Evolutionary conservation across 1,139 yeast species (phyloP).

Genomic region (Nematodospora anomalae): DNA sequence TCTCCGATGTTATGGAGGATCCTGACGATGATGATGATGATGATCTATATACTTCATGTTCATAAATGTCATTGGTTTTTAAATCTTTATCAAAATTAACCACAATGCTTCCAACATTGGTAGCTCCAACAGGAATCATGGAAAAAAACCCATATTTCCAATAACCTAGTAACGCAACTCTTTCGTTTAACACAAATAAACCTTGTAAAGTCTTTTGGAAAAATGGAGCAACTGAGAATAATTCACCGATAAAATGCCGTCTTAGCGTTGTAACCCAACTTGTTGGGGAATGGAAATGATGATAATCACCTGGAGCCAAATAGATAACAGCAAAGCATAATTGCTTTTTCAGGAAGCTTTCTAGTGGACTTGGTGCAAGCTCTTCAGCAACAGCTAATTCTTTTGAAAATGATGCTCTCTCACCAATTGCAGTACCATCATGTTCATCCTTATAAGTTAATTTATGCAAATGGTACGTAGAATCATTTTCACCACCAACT

Average conservation of each 20-base stretch:
- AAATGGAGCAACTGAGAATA: constrained; percentile 95
- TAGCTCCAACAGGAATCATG: constrained; percentile 99
- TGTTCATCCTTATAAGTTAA: constrained; percentile 61
- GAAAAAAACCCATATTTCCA: constrained; percentile 98
- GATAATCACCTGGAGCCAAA: constrained; percentile 98
- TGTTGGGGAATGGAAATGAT: constrained; percentile 93
- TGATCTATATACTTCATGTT: constrained; percentile 48
- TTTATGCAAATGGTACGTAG: constrained; percentile 40
- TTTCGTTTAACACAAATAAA: constrained; percentile 86
- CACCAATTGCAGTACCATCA: constrained; percentile 43
- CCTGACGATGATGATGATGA: constrained; percentile 8
- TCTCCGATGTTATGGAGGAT: constrained; percentile 22
- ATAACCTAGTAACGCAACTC: constrained; percentile 91
- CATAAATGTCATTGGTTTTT: constrained; percentile 74
- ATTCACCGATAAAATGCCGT: constrained; percentile 94
- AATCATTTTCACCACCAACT: constrained; percentile 45
- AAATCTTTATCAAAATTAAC: constrained; percentile 90
- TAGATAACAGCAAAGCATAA: constrained; percentile 89
- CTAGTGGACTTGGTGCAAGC: constrained; percentile 39
- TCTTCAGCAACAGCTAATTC: constrained; percentile 46
- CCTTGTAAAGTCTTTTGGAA: constrained; percentile 87
- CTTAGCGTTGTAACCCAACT: constrained; percentile 94
- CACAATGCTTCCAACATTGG: constrained; percentile 94
- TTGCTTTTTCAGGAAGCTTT: constrained; percentile 48
- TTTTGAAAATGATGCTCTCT: constrained; percentile 34